These are phyloP conservation scores for Claviceps lovelessii DNA, from an alignment of 2,329 filamentous ascomycete species.

Conservation along the genomic window DNA sequence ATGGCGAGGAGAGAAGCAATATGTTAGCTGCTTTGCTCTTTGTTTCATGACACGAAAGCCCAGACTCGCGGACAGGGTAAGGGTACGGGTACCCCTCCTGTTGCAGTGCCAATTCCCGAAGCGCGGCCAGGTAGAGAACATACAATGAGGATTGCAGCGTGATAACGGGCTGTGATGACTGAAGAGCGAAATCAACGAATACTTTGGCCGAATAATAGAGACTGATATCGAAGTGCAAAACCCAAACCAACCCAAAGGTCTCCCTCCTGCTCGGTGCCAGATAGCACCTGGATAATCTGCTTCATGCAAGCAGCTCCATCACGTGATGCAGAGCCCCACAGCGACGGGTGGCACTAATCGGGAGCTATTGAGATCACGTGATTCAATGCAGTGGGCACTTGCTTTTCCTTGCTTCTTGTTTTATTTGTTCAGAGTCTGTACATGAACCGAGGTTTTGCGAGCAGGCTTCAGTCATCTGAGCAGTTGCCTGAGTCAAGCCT, in stretches of 20 bases:
- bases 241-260: conserved; percentile 5
- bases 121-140: conserved; percentile 4
- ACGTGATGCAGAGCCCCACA: background rate
- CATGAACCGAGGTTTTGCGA: no score
- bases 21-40: conserved; percentile 2
- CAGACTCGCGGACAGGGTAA: conserved; percentile 2
- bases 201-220: conserved; percentile 24
- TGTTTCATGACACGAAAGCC: conserved; percentile 2
- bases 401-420: background rate
- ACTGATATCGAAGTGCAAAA: conserved; percentile 18
- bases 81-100: background rate
- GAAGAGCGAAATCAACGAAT: conserved; percentile 23
- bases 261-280: background rate
- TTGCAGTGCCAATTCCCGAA: conserved; percentile 1
- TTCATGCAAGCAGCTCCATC: background rate
- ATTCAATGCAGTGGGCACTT: background rate
- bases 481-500: background rate
- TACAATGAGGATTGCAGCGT: conserved; percentile 22
- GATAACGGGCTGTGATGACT: conserved; percentile 19
- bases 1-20: conserved; percentile 1
- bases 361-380: background rate
- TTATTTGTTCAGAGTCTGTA: background rate
- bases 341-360: background rate
- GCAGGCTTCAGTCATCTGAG: no score
- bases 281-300: conserved; percentile 1